Percentiles rank a stretch among this genome's conserved stretches.
Conservation (phyloP, 23 red algal genomes). For the Gracilaria domingensis region DNA sequence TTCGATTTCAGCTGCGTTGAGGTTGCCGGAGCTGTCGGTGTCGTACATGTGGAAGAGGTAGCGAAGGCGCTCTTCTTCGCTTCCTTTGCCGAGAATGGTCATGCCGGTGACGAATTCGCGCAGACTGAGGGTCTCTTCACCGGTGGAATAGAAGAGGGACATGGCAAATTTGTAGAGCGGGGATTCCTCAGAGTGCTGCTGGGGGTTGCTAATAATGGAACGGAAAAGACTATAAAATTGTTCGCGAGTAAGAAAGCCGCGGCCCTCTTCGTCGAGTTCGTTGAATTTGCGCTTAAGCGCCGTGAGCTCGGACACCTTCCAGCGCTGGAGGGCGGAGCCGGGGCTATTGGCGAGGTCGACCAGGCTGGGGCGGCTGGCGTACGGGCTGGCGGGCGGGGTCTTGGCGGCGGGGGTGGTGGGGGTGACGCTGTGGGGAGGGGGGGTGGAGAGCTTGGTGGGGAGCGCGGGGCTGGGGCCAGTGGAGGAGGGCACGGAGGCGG, state of each 20-base stretch:
- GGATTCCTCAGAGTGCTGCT: slow-evolving; percentile 38
- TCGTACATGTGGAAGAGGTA: slow-evolving; percentile 92
- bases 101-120: slow-evolving; percentile 85
- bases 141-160: slow-evolving; percentile 80
- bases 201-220: slow-evolving; percentile 37
- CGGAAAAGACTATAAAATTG: slow-evolving; percentile 71
- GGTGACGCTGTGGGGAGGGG: slow-evolving; percentile 19
- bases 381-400: slow-evolving; percentile 37
- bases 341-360: slow-evolving; percentile 53
- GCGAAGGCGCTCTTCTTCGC: slow-evolving; percentile 71
- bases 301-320: slow-evolving; percentile 52
- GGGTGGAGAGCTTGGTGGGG: background rate
- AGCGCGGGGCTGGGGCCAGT: slow-evolving; percentile 13
- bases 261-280: slow-evolving; percentile 53
- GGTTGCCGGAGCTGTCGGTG: slow-evolving; percentile 64
- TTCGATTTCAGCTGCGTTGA: slow-evolving; percentile 70
- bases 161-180: slow-evolving; percentile 73
- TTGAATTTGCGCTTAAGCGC: slow-evolving; percentile 71
- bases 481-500: slow-evolving; percentile 16
- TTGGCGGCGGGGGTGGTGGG: slow-evolving; percentile 13
- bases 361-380: slow-evolving; percentile 47
- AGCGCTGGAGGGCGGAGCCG: slow-evolving; percentile 17
- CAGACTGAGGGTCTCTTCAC: slow-evolving; percentile 64
- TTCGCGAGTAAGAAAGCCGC: slow-evolving; percentile 52
- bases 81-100: slow-evolving; percentile 69